Conservation (phyloP, 1,284 basidiomycete species). For the Malassezia dermatis region DNA sequence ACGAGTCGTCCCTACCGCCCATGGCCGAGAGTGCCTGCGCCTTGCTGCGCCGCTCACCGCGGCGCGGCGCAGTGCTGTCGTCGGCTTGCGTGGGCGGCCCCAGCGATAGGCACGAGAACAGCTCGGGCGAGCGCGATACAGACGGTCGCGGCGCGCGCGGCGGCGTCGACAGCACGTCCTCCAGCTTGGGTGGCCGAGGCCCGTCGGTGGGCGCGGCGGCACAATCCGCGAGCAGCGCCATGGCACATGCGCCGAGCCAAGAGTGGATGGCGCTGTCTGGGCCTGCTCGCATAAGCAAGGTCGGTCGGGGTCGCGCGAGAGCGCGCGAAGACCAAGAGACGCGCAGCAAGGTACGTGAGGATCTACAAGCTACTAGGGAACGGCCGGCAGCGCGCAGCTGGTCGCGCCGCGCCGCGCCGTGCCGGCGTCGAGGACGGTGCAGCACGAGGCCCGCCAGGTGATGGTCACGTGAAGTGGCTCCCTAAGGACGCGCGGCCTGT, state of each 20-base stretch:
- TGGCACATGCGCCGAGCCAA: not conserved
- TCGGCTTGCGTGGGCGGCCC: conserved; percentile 1
- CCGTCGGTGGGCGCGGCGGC: not conserved
- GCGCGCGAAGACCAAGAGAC: not conserved
- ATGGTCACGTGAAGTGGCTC: not conserved
- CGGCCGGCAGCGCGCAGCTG: too few relatives aligned
- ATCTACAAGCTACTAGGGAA: too few relatives aligned
- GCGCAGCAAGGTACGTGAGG: not conserved
- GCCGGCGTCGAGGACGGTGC: too few relatives aligned
- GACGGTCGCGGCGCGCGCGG: not conserved
- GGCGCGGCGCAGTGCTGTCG: not conserved
- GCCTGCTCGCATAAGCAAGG: conserved; percentile 1
- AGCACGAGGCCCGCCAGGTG: not conserved
- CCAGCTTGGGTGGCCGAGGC: not conserved
- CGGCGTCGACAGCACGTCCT: not conserved
- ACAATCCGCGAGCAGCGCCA: not conserved
- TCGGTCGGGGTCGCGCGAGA: not conserved
- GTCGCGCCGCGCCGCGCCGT: too few relatives aligned
- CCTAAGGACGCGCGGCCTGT: conserved; percentile 10
- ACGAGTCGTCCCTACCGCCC: not conserved
- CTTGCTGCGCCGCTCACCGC: conserved; percentile 12
- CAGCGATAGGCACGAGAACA: conserved; percentile 8
- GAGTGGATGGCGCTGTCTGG: not conserved
- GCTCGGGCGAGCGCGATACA: not conserved
- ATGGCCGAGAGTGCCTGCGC: conserved; percentile 11